Evolutionary conservation across 192 early-diverging fungal species (phyloP).

Genomic region (Coemansia brasiliensis): DNA sequence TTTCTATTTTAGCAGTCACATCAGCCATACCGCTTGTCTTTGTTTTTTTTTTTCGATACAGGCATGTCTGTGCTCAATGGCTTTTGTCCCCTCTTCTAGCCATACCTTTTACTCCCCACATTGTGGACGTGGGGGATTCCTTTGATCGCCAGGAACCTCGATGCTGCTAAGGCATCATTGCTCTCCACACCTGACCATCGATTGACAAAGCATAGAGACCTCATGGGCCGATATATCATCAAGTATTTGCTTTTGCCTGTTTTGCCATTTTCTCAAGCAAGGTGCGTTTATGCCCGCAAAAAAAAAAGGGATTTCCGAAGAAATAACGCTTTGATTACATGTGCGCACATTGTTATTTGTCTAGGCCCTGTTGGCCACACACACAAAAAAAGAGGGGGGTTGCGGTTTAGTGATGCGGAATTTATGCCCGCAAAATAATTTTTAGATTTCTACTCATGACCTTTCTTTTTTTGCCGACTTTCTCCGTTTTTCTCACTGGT

Average conservation of each 20-base stretch:
- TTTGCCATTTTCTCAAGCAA: too few species aligned
- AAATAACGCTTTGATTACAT: constrained; percentile 6
- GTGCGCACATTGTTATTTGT: neutral
- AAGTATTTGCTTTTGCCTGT: neutral
- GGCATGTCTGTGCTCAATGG: too few species aligned
- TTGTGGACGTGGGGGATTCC: constrained; percentile 3
- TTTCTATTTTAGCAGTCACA: constrained; percentile 9
- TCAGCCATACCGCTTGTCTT: neutral
- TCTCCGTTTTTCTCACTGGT: constrained; percentile 2
- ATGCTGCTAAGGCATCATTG: neutral
- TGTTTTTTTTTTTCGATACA: too few species aligned
- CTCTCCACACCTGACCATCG: neutral
- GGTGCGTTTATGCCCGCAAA: neutral
- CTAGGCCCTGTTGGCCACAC: neutral
- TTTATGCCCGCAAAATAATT: constrained; percentile 6
- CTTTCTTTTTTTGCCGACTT: neutral
- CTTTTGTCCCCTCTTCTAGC: too few species aligned
- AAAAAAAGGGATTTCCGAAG: neutral
- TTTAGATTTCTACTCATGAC: neutral
- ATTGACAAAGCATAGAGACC: neutral
- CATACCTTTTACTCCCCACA: constrained; percentile 3
- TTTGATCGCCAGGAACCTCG: constrained; percentile 9
- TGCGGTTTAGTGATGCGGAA: constrained; percentile 5
- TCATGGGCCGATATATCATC: constrained; percentile 5
- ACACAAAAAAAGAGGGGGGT: neutral